A percentile compares a stretch with the other conserved stretches of the same genome.
phyloP scores from a whole-genome alignment of 2,329 filamentous ascomycete species.

The Colletotrichum tanaceti region DNA sequence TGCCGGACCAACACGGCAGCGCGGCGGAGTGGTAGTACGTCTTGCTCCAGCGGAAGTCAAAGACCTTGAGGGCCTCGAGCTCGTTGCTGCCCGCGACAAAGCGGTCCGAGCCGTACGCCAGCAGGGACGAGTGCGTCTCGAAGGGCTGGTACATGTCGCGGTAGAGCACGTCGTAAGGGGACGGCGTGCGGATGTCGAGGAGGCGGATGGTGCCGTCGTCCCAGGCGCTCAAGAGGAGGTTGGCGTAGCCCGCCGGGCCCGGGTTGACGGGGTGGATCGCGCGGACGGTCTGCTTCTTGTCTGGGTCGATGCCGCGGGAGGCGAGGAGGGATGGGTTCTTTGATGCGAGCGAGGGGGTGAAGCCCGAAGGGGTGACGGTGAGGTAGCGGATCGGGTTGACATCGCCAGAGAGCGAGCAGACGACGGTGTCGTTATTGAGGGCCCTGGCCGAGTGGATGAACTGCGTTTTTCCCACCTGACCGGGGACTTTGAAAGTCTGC shows the following conservation, averaged over 20 bases:
- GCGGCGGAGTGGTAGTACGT: constrained; percentile 62
- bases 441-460: constrained; percentile 56
- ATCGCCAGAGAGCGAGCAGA: constrained; percentile 57
- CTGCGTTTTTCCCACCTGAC: constrained; percentile 42
- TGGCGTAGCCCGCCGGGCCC: constrained; percentile 47
- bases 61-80: constrained; percentile 59
- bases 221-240: constrained; percentile 63
- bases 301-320: constrained; percentile 45
- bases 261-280: constrained; percentile 59
- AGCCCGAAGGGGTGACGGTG: constrained; percentile 59
- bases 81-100: constrained; percentile 63
- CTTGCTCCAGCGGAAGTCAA: constrained; percentile 65
- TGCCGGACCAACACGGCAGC: constrained; percentile 56
- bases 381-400: constrained; percentile 59
- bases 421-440: constrained; percentile 58
- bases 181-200: constrained; percentile 61
- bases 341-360: constrained; percentile 51
- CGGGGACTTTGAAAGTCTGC: constrained; percentile 24
- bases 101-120: constrained; percentile 62
- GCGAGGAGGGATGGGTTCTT: constrained; percentile 47
- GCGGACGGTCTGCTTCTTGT: constrained; percentile 55
- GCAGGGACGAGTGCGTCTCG: constrained; percentile 58
- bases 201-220: constrained; percentile 60
- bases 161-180: constrained; percentile 60
- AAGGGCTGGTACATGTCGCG: constrained; percentile 64